Evolutionary conservation across 176 grass and related monocot species (phyloP).

Genomic region (Ampelocalamus luodianensis): DNA sequence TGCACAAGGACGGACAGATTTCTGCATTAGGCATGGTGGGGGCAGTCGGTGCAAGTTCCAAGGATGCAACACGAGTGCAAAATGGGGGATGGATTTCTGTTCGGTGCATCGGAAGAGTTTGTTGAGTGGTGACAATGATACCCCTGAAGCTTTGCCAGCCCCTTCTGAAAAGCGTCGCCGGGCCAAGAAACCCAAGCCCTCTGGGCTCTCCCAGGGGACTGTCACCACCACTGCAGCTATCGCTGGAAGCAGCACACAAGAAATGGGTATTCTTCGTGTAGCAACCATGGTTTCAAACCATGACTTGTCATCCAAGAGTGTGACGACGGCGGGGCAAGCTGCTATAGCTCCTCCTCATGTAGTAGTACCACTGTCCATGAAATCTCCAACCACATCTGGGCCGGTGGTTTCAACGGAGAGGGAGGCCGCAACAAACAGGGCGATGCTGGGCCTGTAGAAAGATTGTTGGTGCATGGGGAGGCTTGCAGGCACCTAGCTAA

Average conservation of each 20-base stretch:
- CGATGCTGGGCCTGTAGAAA: conserved; percentile 37
- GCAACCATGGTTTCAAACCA: conserved; percentile 22
- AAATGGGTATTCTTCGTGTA: conserved; percentile 30
- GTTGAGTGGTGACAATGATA: conserved; percentile 16
- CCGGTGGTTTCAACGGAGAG: conserved; percentile 7
- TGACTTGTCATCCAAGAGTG: conserved; percentile 22
- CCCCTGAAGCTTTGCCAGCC: conserved; percentile 31
- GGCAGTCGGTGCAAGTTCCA: conserved; percentile 51
- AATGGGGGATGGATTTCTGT: conserved; percentile 55
- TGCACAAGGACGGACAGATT: conserved; percentile 53
- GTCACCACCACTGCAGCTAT: conserved; percentile 21
- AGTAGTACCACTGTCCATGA: conserved; percentile 23
- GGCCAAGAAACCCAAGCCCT: conserved; percentile 40
- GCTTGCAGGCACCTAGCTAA: conserved; percentile 9
- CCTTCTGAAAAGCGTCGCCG: conserved; percentile 25
- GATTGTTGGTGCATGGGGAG: not conserved
- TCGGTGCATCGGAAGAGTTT: conserved; percentile 45
- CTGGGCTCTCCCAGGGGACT: not conserved
- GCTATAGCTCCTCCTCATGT: not conserved
- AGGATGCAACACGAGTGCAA: conserved; percentile 46
- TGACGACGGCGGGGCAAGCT: not conserved
- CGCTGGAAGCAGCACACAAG: conserved; percentile 43
- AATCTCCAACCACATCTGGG: conserved; percentile 28
- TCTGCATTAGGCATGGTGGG: conserved; percentile 59
- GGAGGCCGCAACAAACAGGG: conserved; percentile 15